phyloP scores from a whole-genome alignment of 352 stramenopile species.

The Globisporangium echinulatum region DNA sequence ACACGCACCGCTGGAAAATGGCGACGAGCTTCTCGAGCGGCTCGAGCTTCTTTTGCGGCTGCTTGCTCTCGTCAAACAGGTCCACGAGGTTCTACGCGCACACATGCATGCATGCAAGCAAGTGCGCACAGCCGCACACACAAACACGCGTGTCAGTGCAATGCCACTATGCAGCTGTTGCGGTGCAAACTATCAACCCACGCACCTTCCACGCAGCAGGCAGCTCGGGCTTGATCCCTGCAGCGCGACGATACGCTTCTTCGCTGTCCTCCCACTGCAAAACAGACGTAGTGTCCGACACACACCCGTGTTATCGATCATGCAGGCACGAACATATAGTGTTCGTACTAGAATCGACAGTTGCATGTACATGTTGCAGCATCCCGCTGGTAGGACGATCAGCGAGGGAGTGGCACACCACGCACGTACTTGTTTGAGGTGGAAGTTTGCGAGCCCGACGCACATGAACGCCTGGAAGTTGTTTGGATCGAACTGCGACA shows the following conservation, averaged over 20 bases:
- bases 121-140: neutral
- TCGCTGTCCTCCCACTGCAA: conserved; percentile 62
- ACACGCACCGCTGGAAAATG: conserved; percentile 53
- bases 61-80: conserved; percentile 46
- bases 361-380: no score
- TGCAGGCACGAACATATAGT: no score
- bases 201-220: conserved; percentile 77
- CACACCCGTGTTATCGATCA: no score
- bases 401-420: no score
- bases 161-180: neutral
- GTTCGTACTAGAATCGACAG: conserved; percentile 1
- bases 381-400: no score
- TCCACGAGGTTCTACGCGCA: conserved; percentile 62
- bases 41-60: conserved; percentile 55
- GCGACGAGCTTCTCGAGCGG: conserved; percentile 65
- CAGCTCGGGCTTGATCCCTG: conserved; percentile 63
- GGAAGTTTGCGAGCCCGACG: conserved; percentile 67
- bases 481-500: conserved; percentile 70
- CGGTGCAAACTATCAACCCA: neutral
- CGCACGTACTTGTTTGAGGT: conserved; percentile 47
- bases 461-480: conserved; percentile 84
- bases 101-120: neutral
- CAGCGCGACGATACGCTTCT: conserved; percentile 54
- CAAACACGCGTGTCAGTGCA: neutral
- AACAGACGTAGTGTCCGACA: no score